phyloP scores from a whole-genome alignment of 2,329 filamentous ascomycete genomes.

The Botrytis cinerea region DNA sequence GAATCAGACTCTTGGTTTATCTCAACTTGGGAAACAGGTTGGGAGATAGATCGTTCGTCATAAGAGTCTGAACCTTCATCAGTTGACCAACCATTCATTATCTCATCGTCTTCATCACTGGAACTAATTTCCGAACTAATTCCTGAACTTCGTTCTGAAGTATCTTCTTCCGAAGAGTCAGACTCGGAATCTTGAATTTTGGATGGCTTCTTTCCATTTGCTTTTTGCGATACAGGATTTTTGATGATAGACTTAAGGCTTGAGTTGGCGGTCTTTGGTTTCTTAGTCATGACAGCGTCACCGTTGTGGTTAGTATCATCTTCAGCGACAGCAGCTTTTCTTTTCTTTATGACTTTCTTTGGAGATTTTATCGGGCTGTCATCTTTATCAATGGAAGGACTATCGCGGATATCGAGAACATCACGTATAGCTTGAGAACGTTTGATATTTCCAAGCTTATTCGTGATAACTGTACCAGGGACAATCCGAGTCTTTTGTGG shows the following conservation, averaged over 20 bases:
- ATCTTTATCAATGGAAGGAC: not conserved
- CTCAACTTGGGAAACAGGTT: not conserved
- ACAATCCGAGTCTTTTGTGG: slow-evolving; percentile 5
- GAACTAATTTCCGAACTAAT: not conserved
- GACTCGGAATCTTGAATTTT: not conserved
- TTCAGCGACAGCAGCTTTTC: not conserved
- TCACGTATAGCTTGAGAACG: not conserved
- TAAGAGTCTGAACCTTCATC: slow-evolving; percentile 8
- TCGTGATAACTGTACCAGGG: not conserved
- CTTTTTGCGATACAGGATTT: not conserved
- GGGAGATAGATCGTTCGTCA: not conserved
- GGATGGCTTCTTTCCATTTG: not conserved
- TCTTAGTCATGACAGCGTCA: not conserved
- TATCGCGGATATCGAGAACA: not conserved
- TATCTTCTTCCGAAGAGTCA: slow-evolving; percentile 6
- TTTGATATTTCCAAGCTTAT: not conserved
- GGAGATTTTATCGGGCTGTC: too few relatives aligned
- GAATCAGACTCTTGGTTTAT: not conserved
- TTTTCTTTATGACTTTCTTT: not conserved
- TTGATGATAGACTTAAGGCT: not conserved
- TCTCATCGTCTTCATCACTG: not conserved
- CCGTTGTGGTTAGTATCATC: not conserved
- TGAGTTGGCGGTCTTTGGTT: not conserved
- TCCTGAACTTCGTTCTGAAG: not conserved
- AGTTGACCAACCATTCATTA: not conserved